Conservation (phyloP, 1,284 basidiomycete genomes). For the Leccinum pachyderme region DNA sequence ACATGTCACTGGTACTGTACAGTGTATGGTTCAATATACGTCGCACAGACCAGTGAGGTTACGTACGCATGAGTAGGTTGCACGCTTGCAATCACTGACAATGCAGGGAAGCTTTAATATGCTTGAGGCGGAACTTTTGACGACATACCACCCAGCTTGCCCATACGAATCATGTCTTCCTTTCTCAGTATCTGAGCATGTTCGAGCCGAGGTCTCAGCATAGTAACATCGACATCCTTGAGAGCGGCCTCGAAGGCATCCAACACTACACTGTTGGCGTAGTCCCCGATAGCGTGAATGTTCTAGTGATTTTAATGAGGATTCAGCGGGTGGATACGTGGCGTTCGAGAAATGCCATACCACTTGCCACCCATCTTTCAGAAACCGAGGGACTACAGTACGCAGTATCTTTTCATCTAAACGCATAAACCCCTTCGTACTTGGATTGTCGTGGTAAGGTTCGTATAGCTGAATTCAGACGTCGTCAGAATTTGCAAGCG, state of each 20-base stretch:
- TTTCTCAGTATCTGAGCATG: conserved; percentile 84
- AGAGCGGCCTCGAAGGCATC: conserved; percentile 77
- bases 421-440: conserved; percentile 77
- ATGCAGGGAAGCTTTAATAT: neutral
- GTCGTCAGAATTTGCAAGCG: neutral
- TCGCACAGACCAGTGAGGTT: neutral
- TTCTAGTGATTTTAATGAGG: conserved; percentile 49
- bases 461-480: conserved; percentile 48
- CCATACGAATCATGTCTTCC: conserved; percentile 72
- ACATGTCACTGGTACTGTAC: conserved; percentile 80
- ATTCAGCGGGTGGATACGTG: neutral
- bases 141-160: conserved; percentile 66
- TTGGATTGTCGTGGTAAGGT: conserved; percentile 80
- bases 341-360: conserved; percentile 44
- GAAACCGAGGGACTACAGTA: conserved; percentile 64
- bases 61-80: conserved; percentile 88
- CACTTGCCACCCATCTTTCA: conserved; percentile 78
- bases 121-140: neutral
- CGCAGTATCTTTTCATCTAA: conserved; percentile 62
- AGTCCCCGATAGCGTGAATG: conserved; percentile 89
- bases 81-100: conserved; percentile 71
- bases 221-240: conserved; percentile 53
- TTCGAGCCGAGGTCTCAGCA: conserved; percentile 80
- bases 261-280: conserved; percentile 82
- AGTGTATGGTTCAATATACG: neutral